Percentiles rank a stretch among this genome's conserved stretches.
phyloP scores from a whole-genome alignment of 176 grass and related monocot species.

The Chloris gayana region DNA sequence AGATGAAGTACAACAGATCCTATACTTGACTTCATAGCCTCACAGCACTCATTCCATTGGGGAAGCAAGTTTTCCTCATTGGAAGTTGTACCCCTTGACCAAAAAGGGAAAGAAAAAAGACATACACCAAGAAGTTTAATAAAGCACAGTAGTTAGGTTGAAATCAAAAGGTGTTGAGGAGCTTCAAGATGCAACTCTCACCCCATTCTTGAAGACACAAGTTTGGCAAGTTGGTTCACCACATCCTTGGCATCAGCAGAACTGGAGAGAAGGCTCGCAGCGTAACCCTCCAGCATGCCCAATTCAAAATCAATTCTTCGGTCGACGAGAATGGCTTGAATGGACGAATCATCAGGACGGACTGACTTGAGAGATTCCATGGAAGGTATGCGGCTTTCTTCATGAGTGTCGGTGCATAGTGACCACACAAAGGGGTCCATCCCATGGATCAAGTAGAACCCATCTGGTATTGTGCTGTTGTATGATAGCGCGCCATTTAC shows the following conservation, averaged over 20 bases:
- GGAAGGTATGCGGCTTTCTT: conserved; percentile 78
- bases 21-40: conserved; percentile 63
- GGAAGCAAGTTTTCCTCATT: conserved; percentile 72
- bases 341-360: conserved; percentile 59
- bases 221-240: conserved; percentile 78
- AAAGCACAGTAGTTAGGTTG: background rate
- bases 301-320: conserved; percentile 70
- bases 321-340: conserved; percentile 78
- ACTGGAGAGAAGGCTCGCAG: conserved; percentile 59
- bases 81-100: conserved; percentile 57
- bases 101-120: background rate
- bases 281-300: conserved; percentile 59
- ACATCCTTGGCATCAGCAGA: conserved; percentile 64
- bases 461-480: conserved; percentile 77
- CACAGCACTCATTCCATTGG: conserved; percentile 73
- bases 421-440: conserved; percentile 98
- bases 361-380: conserved; percentile 71
- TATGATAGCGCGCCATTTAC: conserved; percentile 89
- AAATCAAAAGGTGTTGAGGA: conserved; percentile 15
- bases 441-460: conserved; percentile 92
- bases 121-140: background rate
- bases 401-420: conserved; percentile 77
- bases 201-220: conserved; percentile 88
- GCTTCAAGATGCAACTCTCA: conserved; percentile 34
- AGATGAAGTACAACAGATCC: conserved; percentile 73